These are phyloP conservation scores for Nicotiana otophora DNA, from an alignment of 257 asterid genomes.

Conservation along the genomic window DNA sequence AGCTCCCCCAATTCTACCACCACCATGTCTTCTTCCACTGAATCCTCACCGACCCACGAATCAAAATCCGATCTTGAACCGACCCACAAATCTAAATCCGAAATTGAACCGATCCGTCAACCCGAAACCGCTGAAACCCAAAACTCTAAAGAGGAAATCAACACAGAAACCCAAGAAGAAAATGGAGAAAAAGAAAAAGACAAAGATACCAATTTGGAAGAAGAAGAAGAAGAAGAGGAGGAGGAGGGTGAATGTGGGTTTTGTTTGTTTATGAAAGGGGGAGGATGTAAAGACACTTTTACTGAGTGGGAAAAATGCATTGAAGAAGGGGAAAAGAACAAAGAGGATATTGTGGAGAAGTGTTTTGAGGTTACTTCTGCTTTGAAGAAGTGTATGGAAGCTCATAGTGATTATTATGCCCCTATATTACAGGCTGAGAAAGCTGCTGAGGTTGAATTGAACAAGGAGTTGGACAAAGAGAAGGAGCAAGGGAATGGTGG, in stretches of 20 bases:
- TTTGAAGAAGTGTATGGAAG: constrained; percentile 78
- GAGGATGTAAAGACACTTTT: constrained; percentile 67
- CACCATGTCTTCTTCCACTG: constrained; percentile 40
- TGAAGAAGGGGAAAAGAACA: constrained; percentile 57
- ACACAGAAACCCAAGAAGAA: constrained; percentile 6
- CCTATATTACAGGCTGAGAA: constrained; percentile 68
- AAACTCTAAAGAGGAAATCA: constrained; percentile 7
- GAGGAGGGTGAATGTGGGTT: constrained; percentile 79
- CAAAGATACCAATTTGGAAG: background rate
- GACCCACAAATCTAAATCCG: constrained; percentile 16
- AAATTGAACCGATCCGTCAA: constrained; percentile 21
- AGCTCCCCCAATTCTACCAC: constrained; percentile 9
- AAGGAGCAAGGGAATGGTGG: constrained; percentile 10
- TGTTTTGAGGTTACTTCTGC: constrained; percentile 47
- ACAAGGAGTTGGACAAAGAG: constrained; percentile 41
- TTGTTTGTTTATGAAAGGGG: constrained; percentile 80
- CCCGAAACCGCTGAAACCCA: background rate
- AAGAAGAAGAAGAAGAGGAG: constrained; percentile 37
- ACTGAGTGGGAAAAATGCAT: constrained; percentile 69
- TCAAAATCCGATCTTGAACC: constrained; percentile 3
- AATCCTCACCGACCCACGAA: constrained; percentile 16
- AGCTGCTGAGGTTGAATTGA: constrained; percentile 51
- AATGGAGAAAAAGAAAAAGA: constrained; percentile 10
- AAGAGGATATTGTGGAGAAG: constrained; percentile 58
- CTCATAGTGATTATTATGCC: constrained; percentile 58